Base-by-base conservation (phyloP, 352 stramenopile genomes). In the Globisporangium nodosum region DNA sequence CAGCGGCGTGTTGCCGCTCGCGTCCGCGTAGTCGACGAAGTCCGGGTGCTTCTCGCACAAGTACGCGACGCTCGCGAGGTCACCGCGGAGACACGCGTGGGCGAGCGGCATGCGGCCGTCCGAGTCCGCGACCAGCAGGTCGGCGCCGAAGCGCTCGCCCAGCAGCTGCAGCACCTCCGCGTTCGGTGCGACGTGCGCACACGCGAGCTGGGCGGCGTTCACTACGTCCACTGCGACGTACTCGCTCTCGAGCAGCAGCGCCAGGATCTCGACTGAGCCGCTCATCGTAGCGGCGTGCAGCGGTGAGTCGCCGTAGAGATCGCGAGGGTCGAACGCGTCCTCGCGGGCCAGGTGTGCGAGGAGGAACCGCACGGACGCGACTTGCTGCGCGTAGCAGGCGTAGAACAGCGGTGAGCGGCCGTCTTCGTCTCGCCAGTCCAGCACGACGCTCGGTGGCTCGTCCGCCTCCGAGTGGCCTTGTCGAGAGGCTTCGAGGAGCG, bases 341-440 rank as follows among this genome's bases (percentile, higher is more conserved):
- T 49, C 37, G 3, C 64, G 53, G 6, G 45, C 31, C 54, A 53
- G 45, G 21, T 46, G 30, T 12, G 52, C 54, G 3, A 88, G n/a
- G 1, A 91, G 50, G n/a, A 81, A 82, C 24, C 49, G 53, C 2
- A 84, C 69, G 16, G 60, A 73, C 9, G 76, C 69, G 12, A 81
- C 16, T 40, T 92, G 77, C 1, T 73, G 64, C 0, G 79, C 69
- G 52, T 86, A 90, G 43, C 78, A 88, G 4, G 82, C 79, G 55
- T 89, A 92, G 63, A 88, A 92, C 5, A 92, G 50, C 6, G 82
- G 78, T 0, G 79, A 85, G 0, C 79, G 76, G 3, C 82, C 81
- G 52, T 88, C 76, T 47, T 81, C 72, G 63, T 87, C 77, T 48
- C 73, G 61, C 73, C 73, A 83, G 52, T 86, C 74, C 24, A 88